Base-by-base conservation (phyloP, 2,329 filamentous ascomycete genomes). In the Fusarium tanahbumbuense region DNA sequence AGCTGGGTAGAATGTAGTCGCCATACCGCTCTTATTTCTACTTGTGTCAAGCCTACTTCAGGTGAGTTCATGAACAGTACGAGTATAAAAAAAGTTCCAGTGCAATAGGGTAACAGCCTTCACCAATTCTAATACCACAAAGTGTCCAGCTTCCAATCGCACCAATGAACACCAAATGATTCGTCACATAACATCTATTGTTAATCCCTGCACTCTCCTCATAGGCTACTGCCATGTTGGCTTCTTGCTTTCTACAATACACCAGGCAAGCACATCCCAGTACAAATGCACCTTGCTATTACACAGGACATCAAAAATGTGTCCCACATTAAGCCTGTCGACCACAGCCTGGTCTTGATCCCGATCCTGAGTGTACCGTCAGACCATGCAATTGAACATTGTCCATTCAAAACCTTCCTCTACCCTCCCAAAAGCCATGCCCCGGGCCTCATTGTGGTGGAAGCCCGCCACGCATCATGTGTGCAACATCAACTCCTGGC, bases 401-500 rank as follows among this genome's bases (percentile, higher is more conserved):
- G n/a, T 5, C 28, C 40, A 12, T 34, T 30, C 6, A 16, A 22
- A 13, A 34, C 25, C 25, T 45, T 40, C 34, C n/a, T 23, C 20
- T 30, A 16, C 11, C 30, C 12, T 22, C n/a, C 53, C 40, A 40
- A 5, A 40, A 40, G 12, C 32, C n/a, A 28, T 13, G 18, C 28
- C 23, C 27, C 32, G 6, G 20, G 16, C 25, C 32, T 50, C 42
- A 68, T 60, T 60, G 56, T 20, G 40, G 32, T 6, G 59, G 73
- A 11, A 62, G 64, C 11, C 75, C 74, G 28, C 77, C 77, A 13
- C 75, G 74, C 77, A 84, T 82, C 78, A 85, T 81, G 50, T 81
- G 79, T 20, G 80, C 77, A 25, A 82, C 78, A 65, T 85, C 81
- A 20, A 84, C 81, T 16, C 79, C 81, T 6, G 83, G 80, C 84